Base-by-base conservation (phyloP, 345 rosid genomes). In the Litchi chinensis region DNA sequence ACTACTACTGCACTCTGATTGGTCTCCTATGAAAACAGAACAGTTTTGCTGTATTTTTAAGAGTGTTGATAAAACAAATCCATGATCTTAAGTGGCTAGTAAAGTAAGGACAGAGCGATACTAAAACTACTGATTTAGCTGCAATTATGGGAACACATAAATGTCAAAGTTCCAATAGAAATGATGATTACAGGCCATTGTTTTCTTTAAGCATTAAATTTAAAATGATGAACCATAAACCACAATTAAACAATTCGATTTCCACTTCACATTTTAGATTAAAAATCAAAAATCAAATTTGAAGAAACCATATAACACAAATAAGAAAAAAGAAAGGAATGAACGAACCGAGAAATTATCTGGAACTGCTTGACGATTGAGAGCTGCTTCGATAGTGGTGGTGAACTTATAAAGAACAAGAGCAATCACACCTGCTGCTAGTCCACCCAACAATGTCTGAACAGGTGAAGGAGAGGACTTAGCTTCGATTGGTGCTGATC, bases 361-460 rank as follows among this genome's bases (percentile, higher is more conserved):
- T 24, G 96, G 89, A 40, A 93, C 43, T 4, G 95, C 77, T 76
- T 92, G 98, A 56, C 97, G 97, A 80, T 89, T 93, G 77, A 93
- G 95, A 65, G 91, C 63, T 0, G 94, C 86, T 82, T 93, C 98
- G 28, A 95, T 77, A 52, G 98, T 95, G 8, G 83, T 69, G 71
- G 98, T 85, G 85, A 93, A 95, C 83, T 95, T 93, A 68, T 95
- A 95, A 74, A 95, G 97, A 75, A 95, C 85, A 48, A 95, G 78
- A 21, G 99, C 94, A 71, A 95, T 93, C 63, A 91, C 91, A 71
- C 88, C 97, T 0, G 98, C 98, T 1, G 91, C 44, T 68, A 93
- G 66, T 19, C 91, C 97, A 70, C 99, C 98, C 41, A 95, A 86
- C 65, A 95, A 86, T 60, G 98, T 92, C 79, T 92, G 91, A 82